Evolutionary conservation across 495 filamentous ascomycete species (phyloP).

Genomic region (Penicillium coprophilum): DNA sequence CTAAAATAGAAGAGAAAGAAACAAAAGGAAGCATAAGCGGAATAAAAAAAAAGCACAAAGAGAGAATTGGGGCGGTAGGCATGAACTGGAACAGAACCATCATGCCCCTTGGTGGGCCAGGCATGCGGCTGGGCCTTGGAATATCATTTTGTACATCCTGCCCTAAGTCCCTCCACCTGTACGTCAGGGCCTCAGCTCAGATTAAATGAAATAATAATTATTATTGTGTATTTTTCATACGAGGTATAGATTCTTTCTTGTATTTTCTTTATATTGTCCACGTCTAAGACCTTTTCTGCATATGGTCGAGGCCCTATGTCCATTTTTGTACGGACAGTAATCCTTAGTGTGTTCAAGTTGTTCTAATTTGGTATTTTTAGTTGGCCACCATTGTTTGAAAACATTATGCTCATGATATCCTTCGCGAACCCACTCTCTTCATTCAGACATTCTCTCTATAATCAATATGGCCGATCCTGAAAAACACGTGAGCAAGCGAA

Average conservation of each 20-base stretch:
- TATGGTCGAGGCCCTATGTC: slow-evolving; percentile 21
- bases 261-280: slow-evolving; percentile 8
- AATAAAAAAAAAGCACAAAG: slow-evolving; percentile 14
- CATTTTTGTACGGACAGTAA: slow-evolving; percentile 16
- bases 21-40: slow-evolving; percentile 23
- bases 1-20: slow-evolving; percentile 23
- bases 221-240: slow-evolving; percentile 2
- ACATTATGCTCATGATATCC: slow-evolving; percentile 5
- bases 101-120: slow-evolving; percentile 27
- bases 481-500: slow-evolving; percentile 42
- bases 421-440: slow-evolving; percentile 26
- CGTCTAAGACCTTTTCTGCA: slow-evolving; percentile 24
- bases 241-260: not conserved
- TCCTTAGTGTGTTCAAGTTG: slow-evolving; percentile 1
- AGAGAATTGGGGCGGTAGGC: slow-evolving; percentile 8
- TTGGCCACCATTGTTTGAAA: slow-evolving; percentile 3
- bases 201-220: slow-evolving; percentile 9
- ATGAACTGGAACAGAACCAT: slow-evolving; percentile 18
- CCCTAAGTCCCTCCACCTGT: slow-evolving; percentile 18
- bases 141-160: slow-evolving; percentile 14
- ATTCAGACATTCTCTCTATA: slow-evolving; percentile 10
- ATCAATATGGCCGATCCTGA: slow-evolving; percentile 26
- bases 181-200: slow-evolving; percentile 17
- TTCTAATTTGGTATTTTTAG: slow-evolving; percentile 6
- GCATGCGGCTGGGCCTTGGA: slow-evolving; percentile 23